A percentile compares a stretch with the other conserved stretches of the same genome.
phyloP scores from a whole-genome alignment of 2,329 filamentous ascomycete species.

The Monilinia fructicola region DNA sequence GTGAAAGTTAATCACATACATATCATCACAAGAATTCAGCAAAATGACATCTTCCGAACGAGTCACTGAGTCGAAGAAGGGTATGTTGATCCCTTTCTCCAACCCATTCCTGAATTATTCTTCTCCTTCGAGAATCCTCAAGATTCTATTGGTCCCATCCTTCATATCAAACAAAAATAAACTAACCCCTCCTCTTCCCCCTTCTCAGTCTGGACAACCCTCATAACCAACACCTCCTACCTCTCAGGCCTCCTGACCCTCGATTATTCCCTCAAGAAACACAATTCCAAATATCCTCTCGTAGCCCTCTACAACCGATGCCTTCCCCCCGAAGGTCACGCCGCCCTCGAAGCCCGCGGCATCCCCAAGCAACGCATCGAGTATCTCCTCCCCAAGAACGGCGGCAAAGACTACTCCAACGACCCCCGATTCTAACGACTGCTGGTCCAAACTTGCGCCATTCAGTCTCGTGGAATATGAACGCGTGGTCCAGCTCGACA shows the following conservation, averaged over 20 bases:
- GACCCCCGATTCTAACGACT: constrained; percentile 87
- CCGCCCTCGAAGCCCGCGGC: constrained; percentile 65
- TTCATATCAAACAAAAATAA: background rate
- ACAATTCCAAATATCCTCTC: constrained; percentile 70
- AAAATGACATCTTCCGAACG: constrained; percentile 27
- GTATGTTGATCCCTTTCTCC: constrained; percentile 25
- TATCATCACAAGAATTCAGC: constrained; percentile 19
- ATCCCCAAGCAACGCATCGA: constrained; percentile 70
- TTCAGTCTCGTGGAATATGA: constrained; percentile 77
- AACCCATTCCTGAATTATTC: background rate
- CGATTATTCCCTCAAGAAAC: constrained; percentile 69
- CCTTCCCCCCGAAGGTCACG: constrained; percentile 68
- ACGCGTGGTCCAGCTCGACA: constrained; percentile 80
- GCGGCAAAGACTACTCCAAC: constrained; percentile 62
- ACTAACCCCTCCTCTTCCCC: constrained; percentile 14
- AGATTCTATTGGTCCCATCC: background rate
- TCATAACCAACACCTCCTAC: constrained; percentile 83
- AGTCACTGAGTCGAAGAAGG: constrained; percentile 38
- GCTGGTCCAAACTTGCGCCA: constrained; percentile 82
- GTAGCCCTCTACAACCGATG: constrained; percentile 82
- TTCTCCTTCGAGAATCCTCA: background rate
- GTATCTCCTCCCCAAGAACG: constrained; percentile 67
- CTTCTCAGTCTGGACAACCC: constrained; percentile 77
- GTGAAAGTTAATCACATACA: background rate
- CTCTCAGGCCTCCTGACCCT: constrained; percentile 81